phyloP scores from a whole-genome alignment of 345 rosid genomes.

The Streptanthus diversifolius region DNA sequence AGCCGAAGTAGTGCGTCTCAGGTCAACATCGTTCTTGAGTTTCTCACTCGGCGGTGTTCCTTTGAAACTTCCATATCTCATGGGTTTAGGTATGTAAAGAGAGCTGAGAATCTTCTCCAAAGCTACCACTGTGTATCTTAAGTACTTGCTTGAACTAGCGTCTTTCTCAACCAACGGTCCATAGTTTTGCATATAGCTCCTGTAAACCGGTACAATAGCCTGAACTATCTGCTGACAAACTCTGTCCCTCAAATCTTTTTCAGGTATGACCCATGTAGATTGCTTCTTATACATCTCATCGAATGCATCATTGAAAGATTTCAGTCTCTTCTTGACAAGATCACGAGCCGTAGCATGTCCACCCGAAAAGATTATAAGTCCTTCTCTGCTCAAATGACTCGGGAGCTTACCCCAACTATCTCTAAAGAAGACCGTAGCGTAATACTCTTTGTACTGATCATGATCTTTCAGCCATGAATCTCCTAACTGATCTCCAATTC shows the following conservation, averaged over 20 bases:
- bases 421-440: conserved; percentile 56
- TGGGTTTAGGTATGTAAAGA: conserved; percentile 71
- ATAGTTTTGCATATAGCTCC: conserved; percentile 98
- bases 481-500: conserved; percentile 68
- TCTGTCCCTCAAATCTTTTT: conserved; percentile 89
- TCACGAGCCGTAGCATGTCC: conserved; percentile 99
- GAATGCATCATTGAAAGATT: conserved; percentile 84
- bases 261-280: conserved; percentile 65
- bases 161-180: conserved; percentile 95
- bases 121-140: conserved; percentile 75
- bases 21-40: conserved; percentile 53
- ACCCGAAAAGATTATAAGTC: conserved; percentile 90
- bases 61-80: conserved; percentile 85
- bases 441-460: conserved; percentile 75
- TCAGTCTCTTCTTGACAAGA: conserved; percentile 91
- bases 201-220: conserved; percentile 74
- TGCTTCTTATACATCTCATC: conserved; percentile 83
- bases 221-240: conserved; percentile 73
- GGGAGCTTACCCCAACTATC: conserved; percentile 97
- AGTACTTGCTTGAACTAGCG: conserved; percentile 78
- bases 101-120: conserved; percentile 82
- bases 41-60: conserved; percentile 57
- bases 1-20: conserved; percentile 74
- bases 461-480: conserved; percentile 85
- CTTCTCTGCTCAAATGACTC: conserved; percentile 86